Percentiles rank a stretch among this genome's conserved stretches.
These are phyloP conservation scores for Amphibolis antarctica DNA, from an alignment of 106 monocot genomes.

Conservation along the genomic window DNA sequence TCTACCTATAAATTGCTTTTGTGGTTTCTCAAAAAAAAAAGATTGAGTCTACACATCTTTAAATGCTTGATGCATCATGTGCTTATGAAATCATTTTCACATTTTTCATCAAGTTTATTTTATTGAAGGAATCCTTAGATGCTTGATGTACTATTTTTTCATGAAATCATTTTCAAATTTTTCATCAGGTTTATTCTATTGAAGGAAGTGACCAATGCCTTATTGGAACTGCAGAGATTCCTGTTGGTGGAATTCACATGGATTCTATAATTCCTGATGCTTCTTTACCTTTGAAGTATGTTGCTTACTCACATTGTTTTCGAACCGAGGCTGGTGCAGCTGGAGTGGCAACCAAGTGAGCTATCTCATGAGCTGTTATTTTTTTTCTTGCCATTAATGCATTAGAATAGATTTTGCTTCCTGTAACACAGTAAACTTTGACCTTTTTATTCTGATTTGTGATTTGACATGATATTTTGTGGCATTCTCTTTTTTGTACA, in stretches of 20 bases:
- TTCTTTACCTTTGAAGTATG: conserved; percentile 82
- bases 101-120: conserved; percentile 67
- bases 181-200: conserved; percentile 82
- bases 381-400: too few relatives aligned
- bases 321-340: conserved; percentile 98
- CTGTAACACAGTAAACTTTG: too few relatives aligned
- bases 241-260: conserved; percentile 97
- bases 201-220: conserved; percentile 91
- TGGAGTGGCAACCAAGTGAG: conserved; percentile 69
- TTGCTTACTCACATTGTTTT: conserved; percentile 90
- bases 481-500: too few relatives aligned
- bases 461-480: too few relatives aligned
- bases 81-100: not conserved
- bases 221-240: conserved; percentile 95
- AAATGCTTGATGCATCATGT: not conserved
- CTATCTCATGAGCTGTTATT: not conserved
- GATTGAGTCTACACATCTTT: not conserved
- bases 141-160: not conserved
- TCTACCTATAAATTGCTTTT: too few relatives aligned
- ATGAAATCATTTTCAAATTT: not conserved
- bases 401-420: not conserved
- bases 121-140: conserved; percentile 36
- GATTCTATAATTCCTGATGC: conserved; percentile 80
- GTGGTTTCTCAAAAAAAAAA: too few relatives aligned
- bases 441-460: too few relatives aligned